These are phyloP conservation scores for Erythrobasidium hasegawianum DNA, from an alignment of 1,284 basidiomycete genomes.

Conservation along the genomic window DNA sequence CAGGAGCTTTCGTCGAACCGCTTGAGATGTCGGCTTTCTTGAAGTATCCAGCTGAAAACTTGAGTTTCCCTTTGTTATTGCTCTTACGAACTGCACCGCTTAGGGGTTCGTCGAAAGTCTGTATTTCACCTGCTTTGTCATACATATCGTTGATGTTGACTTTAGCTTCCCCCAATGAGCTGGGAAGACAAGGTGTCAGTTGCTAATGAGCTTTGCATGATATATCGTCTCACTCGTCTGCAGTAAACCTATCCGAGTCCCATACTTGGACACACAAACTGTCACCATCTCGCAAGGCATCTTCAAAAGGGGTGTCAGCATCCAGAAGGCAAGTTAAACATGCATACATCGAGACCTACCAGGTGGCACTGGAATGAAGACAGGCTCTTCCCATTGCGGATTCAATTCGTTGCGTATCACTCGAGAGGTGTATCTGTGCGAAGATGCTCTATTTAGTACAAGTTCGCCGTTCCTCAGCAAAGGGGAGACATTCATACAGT, in stretches of 20 bases:
- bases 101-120: constrained; percentile 1
- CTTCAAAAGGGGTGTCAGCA: background rate
- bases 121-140: constrained; percentile 14
- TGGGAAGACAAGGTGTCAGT: background rate
- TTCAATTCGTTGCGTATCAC: constrained; percentile 31
- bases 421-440: constrained; percentile 13
- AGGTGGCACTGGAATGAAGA: constrained; percentile 19
- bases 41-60: constrained; percentile 24
- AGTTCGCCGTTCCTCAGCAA: background rate
- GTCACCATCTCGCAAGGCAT: constrained; percentile 27
- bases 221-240: constrained; percentile 31
- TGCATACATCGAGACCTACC: background rate
- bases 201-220: too few species aligned
- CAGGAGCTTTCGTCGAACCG: constrained; percentile 15
- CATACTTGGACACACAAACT: constrained; percentile 8
- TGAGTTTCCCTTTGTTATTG: constrained; percentile 16
- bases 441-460: too few species aligned
- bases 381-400: constrained; percentile 32
- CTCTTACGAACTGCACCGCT: background rate
- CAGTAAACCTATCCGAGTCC: constrained; percentile 29
- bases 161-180: constrained; percentile 13
- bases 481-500: constrained; percentile 3
- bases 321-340: background rate
- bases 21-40: background rate
- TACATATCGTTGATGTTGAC: constrained; percentile 19